A percentile compares a stretch with the other conserved stretches of the same genome.
These are phyloP conservation scores for Pharus latifolius DNA, from an alignment of 176 grass and related monocot species.

Conservation along the genomic window DNA sequence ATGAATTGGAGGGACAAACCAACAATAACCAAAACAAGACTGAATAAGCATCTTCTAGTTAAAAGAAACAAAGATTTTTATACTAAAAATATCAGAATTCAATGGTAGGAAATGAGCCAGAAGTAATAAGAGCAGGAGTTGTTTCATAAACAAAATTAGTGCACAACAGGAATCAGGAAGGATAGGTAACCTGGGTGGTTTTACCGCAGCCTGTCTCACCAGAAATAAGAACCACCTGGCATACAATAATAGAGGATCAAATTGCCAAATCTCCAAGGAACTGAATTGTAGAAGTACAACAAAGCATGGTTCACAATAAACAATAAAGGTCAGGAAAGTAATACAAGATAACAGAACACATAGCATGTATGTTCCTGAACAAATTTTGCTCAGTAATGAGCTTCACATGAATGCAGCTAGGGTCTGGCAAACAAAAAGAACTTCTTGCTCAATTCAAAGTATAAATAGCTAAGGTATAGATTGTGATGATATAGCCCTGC, in stretches of 20 bases:
- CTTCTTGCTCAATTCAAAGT: neutral
- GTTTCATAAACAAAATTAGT: neutral
- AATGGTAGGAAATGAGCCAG: neutral
- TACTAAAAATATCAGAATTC: neutral
- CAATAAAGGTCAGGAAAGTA: neutral
- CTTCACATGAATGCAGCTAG: neutral
- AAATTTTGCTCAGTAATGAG: neutral
- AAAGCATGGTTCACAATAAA: conserved; percentile 7
- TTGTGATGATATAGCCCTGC: neutral
- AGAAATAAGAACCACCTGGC: conserved; percentile 95
- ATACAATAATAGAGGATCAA: conserved; percentile 30
- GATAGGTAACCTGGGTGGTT: conserved; percentile 79
- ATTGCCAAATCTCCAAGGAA: neutral
- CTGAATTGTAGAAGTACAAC: neutral
- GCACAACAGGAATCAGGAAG: neutral
- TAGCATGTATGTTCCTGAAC: neutral
- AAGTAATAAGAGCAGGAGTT: neutral
- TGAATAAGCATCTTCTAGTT: neutral
- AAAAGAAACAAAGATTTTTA: neutral
- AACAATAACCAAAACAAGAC: neutral
- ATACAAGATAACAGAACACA: no score
- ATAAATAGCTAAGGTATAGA: neutral
- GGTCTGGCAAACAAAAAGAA: neutral
- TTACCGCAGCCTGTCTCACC: conserved; percentile 98
- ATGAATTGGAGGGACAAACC: neutral